Base-by-base conservation (phyloP, 2,329 filamentous ascomycete species). In the Aspergillus sp. region DNA sequence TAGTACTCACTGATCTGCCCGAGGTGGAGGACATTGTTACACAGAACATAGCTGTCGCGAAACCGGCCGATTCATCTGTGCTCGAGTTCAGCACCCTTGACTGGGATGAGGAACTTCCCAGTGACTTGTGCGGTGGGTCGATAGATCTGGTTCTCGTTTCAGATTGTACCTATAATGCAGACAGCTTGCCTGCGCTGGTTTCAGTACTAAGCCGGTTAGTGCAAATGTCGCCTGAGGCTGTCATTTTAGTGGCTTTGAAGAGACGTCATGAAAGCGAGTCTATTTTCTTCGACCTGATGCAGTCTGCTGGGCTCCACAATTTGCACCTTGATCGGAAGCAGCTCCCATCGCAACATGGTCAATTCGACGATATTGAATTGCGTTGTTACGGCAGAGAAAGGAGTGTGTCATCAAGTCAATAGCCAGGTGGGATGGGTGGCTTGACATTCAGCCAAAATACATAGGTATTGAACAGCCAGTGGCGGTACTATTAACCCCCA, bases 131-230 rank as follows among this genome's bases (percentile, higher is more conserved):
- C 21, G 65, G 68, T 23, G 69, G 68, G 39, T 68, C 67, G 10
- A 81, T 85, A 67, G 84, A 89, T 70, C 69, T 91, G 36, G 80
- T 91, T 21, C 71, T 90, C 4, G 83, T 90, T 1, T 87, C 87
- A 2, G 89, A 91, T 71, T 91, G 89, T 74, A 91, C 88, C 1
- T 91, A 91, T 75, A 91, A 91, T 71, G 79, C 84, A 15, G 87
- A 89, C 67, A 89, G 85, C 61, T 82, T 88, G 55, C 85, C 86
- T 2, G 81, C 85, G 23, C 77, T 91, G 39, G 87, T 91, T 7
- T 75, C 76, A 28, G 87, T 86, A 1, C 75, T 91, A 9, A 67
- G 70, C 21, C 76, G 74, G 9, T 73, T 89, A 52, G 74, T 81
- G 45, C 69, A 73, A 17, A 71, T 70, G 30, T 85, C 82, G 5